Conservation (phyloP, 2,329 filamentous ascomycete species). For the Verticillium longisporum region DNA sequence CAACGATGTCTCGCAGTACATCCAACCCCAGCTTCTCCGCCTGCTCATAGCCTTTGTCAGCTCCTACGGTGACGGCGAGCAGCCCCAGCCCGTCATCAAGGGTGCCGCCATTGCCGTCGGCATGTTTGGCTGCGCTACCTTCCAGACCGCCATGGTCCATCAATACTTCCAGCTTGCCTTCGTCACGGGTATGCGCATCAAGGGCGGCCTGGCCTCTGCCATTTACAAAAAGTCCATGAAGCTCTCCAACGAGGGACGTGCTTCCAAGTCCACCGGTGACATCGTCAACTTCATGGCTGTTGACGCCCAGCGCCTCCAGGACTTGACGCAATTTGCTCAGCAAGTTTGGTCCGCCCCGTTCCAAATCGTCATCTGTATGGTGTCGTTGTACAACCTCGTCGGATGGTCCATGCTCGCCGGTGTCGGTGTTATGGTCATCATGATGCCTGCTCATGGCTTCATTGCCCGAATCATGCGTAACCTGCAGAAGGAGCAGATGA, state of each 20-base stretch:
- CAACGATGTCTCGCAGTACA: conserved; percentile 80
- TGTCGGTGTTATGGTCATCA: conserved; percentile 89
- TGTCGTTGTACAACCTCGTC: conserved; percentile 91
- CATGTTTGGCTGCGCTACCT: conserved; percentile 84
- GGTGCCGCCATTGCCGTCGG: conserved; percentile 81
- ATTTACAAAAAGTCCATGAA: conserved; percentile 90
- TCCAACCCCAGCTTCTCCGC: conserved; percentile 84
- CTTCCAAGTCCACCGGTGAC: conserved; percentile 86
- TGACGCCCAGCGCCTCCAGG: conserved; percentile 89
- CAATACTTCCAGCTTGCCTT: conserved; percentile 97
- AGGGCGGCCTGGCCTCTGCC: conserved; percentile 78
- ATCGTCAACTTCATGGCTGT: conserved; percentile 99
- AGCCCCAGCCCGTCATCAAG: conserved; percentile 70
- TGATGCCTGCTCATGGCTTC: conserved; percentile 92
- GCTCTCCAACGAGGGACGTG: conserved; percentile 86
- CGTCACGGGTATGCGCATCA: conserved; percentile 94
- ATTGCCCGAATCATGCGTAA: conserved; percentile 92
- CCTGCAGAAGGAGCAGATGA: conserved; percentile 95
- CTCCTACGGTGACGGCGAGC: conserved; percentile 59
- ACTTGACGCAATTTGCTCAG: conserved; percentile 90
- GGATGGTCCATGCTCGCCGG: conserved; percentile 94
- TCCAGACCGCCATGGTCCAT: conserved; percentile 85
- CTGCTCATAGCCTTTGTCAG: conserved; percentile 77
- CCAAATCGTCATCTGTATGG: conserved; percentile 92
- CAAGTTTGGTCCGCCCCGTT: conserved; percentile 96